Evolutionary conservation across 768 basidiomycete genomes (phyloP).

Genomic region (Chiua virens): DNA sequence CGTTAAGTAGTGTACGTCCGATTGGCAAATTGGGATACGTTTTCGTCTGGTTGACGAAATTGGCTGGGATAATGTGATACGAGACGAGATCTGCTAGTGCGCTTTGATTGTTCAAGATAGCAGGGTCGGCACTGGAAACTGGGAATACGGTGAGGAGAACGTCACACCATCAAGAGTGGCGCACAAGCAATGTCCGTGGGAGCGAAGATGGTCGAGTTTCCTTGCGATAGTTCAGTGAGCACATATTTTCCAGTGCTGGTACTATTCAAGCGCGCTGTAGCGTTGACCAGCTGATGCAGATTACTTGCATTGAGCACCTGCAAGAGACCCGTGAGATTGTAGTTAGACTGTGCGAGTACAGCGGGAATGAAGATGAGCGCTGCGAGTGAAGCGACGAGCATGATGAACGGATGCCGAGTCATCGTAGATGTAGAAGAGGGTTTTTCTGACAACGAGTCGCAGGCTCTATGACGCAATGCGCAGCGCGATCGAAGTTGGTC

Average conservation of each 20-base stretch:
- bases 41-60: constrained; percentile 44
- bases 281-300: constrained; percentile 42
- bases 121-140: constrained; percentile 4
- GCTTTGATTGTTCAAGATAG: constrained; percentile 31
- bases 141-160: constrained; percentile 1
- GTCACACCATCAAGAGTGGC: constrained; percentile 12
- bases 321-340: constrained; percentile 32
- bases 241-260: constrained; percentile 44
- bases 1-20: constrained; percentile 61
- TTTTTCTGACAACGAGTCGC: background rate
- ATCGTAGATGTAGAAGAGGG: background rate
- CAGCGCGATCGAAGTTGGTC: constrained; percentile 12
- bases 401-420: constrained; percentile 5
- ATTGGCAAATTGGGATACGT: constrained; percentile 59
- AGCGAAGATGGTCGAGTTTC: constrained; percentile 54
- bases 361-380: constrained; percentile 26
- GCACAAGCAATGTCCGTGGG: constrained; percentile 56
- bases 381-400: constrained; percentile 17
- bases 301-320: constrained; percentile 39
- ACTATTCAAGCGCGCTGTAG: constrained; percentile 42
- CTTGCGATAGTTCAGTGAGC: constrained; percentile 42
- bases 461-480: constrained; percentile 31
- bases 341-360: constrained; percentile 30
- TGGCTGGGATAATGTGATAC: constrained; percentile 58
- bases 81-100: constrained; percentile 48